A percentile compares a stretch with the other conserved stretches of the same genome.
These are phyloP conservation scores for Albatrellus ellisii DNA, from an alignment of 768 basidiomycete species.

Conservation along the genomic window DNA sequence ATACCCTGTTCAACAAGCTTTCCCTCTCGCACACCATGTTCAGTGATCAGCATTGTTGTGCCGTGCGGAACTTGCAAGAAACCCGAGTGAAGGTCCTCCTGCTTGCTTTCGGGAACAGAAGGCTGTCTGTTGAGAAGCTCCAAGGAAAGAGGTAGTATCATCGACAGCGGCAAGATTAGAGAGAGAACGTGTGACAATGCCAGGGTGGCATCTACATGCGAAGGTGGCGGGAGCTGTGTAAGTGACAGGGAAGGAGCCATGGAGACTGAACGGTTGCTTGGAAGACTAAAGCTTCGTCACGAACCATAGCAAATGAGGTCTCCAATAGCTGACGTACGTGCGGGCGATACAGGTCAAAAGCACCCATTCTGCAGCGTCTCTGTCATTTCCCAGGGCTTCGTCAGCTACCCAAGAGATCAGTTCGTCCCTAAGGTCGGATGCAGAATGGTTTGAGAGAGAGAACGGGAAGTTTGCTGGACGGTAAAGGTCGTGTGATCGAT, in stretches of 20 bases:
- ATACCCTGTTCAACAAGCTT: conserved; percentile 39
- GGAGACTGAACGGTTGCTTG: conserved; percentile 52
- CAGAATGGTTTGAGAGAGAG: conserved; percentile 9
- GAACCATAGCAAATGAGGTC: background rate
- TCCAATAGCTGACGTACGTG: conserved; percentile 40
- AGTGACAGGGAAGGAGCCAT: conserved; percentile 54
- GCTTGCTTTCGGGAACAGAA: conserved; percentile 54
- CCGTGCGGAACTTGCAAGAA: conserved; percentile 59
- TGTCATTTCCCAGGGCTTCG: conserved; percentile 57
- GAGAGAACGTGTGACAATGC: conserved; percentile 41
- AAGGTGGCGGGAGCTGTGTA: conserved; percentile 42
- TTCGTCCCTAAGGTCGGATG: conserved; percentile 29
- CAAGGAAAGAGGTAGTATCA: conserved; percentile 47
- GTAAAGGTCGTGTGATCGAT: conserved; percentile 28
- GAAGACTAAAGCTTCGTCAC: conserved; percentile 3
- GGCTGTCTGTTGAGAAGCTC: conserved; percentile 40
- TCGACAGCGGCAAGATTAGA: conserved; percentile 43
- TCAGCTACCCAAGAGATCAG: conserved; percentile 64
- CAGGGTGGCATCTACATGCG: conserved; percentile 20
- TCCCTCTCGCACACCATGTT: conserved; percentile 58
- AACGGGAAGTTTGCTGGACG: conserved; percentile 21
- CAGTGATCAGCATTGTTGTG: conserved; percentile 47
- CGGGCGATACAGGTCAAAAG: conserved; percentile 44
- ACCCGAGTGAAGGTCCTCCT: conserved; percentile 64
- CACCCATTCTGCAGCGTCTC: conserved; percentile 61